Conservation (phyloP, 148 eudicot species). For the Gaultheria prostrata region DNA sequence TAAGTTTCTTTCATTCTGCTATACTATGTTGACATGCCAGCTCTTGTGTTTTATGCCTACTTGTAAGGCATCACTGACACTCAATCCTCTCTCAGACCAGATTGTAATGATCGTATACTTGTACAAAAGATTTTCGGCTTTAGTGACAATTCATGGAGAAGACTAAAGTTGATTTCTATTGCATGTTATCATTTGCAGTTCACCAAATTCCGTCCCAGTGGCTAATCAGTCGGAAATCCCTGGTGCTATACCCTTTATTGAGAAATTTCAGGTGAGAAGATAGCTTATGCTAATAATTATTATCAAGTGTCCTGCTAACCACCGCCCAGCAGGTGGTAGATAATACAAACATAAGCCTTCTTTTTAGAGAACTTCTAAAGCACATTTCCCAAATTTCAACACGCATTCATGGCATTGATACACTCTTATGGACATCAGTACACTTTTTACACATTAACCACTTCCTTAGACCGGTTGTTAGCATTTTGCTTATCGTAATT, state of each 20-base stretch:
- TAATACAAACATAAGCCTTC: neutral
- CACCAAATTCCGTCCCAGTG: constrained; percentile 73
- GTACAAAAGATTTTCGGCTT: neutral
- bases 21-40: neutral
- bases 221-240: constrained; percentile 87
- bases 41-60: neutral
- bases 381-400: neutral
- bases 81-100: neutral
- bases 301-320: neutral
- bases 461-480: neutral
- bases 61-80: neutral
- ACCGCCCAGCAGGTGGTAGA: neutral
- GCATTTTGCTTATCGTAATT: neutral
- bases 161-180: neutral
- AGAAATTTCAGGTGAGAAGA: constrained; percentile 79
- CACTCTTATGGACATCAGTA: neutral
- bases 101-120: neutral
- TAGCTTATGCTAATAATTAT: neutral
- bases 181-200: constrained; percentile 45
- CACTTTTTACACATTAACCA: neutral
- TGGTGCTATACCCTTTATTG: constrained; percentile 87
- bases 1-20: constrained; percentile 39
- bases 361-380: neutral
- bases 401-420: neutral
- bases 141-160: neutral